A percentile compares a stretch with the other conserved stretches of the same genome.
Evolutionary conservation across 2,329 filamentous ascomycete genomes (phyloP).

Genomic region (Aschersonia sp.): DNA sequence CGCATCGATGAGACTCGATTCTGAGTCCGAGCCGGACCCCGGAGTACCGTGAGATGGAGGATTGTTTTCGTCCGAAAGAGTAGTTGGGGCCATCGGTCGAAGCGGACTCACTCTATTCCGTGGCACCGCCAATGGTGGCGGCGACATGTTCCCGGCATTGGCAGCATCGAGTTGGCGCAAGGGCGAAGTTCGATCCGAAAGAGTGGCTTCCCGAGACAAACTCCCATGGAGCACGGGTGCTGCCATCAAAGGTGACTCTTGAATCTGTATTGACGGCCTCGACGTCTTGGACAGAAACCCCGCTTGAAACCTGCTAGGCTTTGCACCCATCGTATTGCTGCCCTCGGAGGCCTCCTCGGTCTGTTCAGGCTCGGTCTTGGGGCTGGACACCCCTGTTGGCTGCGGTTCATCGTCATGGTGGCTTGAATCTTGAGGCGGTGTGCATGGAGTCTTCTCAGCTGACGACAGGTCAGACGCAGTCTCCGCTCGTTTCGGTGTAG

Average conservation of each 20-base stretch:
- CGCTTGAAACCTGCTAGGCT: constrained; percentile 69
- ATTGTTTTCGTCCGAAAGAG: constrained; percentile 35
- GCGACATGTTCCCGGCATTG: constrained; percentile 35
- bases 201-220: constrained; percentile 30
- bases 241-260: constrained; percentile 47
- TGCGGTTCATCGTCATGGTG: constrained; percentile 18
- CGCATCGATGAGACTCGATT: constrained; percentile 34
- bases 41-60: constrained; percentile 24
- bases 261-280: constrained; percentile 22
- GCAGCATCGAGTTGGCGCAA: constrained; percentile 34
- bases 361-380: constrained; percentile 12
- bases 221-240: constrained; percentile 42
- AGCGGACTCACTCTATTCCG: constrained; percentile 7
- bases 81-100: constrained; percentile 13
- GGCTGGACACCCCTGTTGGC: constrained; percentile 28
- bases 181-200: constrained; percentile 23
- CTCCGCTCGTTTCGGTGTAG: constrained; percentile 61
- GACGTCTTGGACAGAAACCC: constrained; percentile 59
- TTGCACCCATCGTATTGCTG: constrained; percentile 18
- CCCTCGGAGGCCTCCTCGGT: constrained; percentile 30
- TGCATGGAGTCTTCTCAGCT: constrained; percentile 16
- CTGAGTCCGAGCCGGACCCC: constrained; percentile 30
- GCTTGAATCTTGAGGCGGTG: constrained; percentile 6
- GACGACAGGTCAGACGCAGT: constrained; percentile 31
- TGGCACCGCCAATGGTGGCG: constrained; percentile 19